Evolutionary conservation across 106 monocot genomes (phyloP).

Genomic region (Iris macrosiphon): DNA sequence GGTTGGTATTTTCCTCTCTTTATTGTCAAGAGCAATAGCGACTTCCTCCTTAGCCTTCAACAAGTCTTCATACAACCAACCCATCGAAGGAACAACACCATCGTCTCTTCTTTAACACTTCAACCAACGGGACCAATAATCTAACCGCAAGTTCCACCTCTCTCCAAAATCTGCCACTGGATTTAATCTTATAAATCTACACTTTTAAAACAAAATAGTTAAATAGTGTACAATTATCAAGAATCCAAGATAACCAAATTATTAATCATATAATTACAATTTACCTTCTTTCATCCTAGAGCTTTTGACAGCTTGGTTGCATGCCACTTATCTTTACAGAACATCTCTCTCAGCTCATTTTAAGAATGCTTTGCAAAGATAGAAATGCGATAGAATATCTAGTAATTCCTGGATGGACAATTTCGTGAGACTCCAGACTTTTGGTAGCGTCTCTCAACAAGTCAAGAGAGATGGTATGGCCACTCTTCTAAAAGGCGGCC

Average conservation of each 20-base stretch:
- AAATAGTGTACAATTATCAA: background rate
- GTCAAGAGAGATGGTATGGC: background rate
- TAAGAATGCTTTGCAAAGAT: background rate
- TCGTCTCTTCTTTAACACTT: background rate
- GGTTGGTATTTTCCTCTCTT: background rate
- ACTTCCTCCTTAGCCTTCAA: background rate
- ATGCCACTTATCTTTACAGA: background rate
- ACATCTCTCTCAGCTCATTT: background rate
- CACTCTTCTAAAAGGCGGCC: background rate
- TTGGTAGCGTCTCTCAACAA: background rate
- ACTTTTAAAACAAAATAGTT: background rate
- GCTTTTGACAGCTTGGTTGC: background rate
- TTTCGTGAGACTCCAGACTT: background rate
- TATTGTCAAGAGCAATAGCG: background rate
- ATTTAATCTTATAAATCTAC: background rate
- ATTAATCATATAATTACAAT: background rate
- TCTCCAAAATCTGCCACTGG: background rate
- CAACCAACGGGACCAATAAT: background rate
- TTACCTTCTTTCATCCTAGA: background rate
- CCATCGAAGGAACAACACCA: background rate
- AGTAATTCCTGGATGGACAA: background rate
- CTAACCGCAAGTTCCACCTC: background rate
- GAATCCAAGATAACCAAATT: background rate
- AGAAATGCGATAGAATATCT: background rate
- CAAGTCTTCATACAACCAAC: background rate